Conservation (phyloP, 768 basidiomycete genomes). For the Russula olivacea region DNA sequence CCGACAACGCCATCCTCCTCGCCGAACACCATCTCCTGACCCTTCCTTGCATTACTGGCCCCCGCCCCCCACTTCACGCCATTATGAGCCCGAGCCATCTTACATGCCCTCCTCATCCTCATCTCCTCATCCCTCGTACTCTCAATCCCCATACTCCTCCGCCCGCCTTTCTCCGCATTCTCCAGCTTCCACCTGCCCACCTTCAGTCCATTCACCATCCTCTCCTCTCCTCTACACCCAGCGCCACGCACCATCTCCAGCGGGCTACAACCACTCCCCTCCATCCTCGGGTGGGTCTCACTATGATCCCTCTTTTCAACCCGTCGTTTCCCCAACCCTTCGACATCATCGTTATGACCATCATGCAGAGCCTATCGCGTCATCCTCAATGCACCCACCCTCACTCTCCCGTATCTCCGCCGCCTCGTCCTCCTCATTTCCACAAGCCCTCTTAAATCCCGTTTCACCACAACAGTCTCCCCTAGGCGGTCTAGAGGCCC, state of each 20-base stretch:
- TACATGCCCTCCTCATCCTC: constrained; percentile 5
- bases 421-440: constrained; percentile 20
- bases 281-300: background rate
- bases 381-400: constrained; percentile 8
- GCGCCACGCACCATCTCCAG: constrained; percentile 4
- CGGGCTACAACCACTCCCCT: constrained; percentile 11
- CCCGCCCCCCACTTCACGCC: background rate
- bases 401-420: constrained; percentile 17
- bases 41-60: constrained; percentile 7
- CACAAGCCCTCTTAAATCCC: constrained; percentile 25
- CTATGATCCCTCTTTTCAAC: constrained; percentile 9
- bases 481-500: constrained; percentile 49
- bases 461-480: constrained; percentile 27
- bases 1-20: constrained; percentile 22
- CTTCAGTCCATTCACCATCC: constrained; percentile 14
- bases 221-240: constrained; percentile 18
- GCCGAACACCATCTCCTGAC: constrained; percentile 28
- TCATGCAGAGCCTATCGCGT: constrained; percentile 12
- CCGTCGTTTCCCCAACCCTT: constrained; percentile 13
- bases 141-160: constrained; percentile 13
- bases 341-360: constrained; percentile 6
- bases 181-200: constrained; percentile 13
- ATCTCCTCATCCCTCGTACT: constrained; percentile 15
- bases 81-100: constrained; percentile 8
- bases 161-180: constrained; percentile 16